Evolutionary conservation across 1,284 basidiomycete species (phyloP), one percentile per base, ranked within the genome.

Genomic region (Ceratobasidium sp.): DNA sequence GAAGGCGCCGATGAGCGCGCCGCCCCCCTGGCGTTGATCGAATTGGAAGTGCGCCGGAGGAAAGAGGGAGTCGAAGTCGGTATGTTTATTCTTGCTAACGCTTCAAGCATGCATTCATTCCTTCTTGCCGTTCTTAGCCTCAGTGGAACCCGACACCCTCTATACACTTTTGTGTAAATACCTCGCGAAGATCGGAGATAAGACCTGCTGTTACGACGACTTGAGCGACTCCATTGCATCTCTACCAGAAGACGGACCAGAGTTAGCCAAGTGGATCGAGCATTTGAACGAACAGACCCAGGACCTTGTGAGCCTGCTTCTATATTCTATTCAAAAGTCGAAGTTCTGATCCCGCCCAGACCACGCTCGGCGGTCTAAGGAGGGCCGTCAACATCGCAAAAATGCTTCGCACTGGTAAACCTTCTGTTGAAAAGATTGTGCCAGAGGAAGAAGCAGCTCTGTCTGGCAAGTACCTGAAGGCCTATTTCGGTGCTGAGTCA

Each of bases 131-230:
- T 65, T 46, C n/a, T 62, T 14, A 75, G 37, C 46, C 51, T 73
- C 31, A 0, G 69, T 48, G 63, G 27, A 37, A 56, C 56, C 65
- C 56, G 62, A 73, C 16, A 34, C 29, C 24, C 69, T 39, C 68
- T 79, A 4, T 27, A 53, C 13, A n/a, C 74, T 0, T 78, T 81
- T 29, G 65, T 81, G 13, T 37, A 88, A 78, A 59, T 97, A 96
- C 81, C 89, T 94, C 79, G 84, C 87, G 49, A 84, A 84, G 74
- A 89, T 95, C 79, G 90, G 91, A 13, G 88, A 89, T 80, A 97
- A 95, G 81, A 84, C 90, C 5, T 94, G 92, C 81, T 95, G 93
- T 80, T 93, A 89, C 76, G 94, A 96, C 81, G 95, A 97, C 78
- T 82, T 97, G 56, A 78, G 83, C 3, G 81, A 88, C 49, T 78